phyloP scores from a whole-genome alignment of 1,139 yeast species.

The Nakaseomyces glabratus region DNA sequence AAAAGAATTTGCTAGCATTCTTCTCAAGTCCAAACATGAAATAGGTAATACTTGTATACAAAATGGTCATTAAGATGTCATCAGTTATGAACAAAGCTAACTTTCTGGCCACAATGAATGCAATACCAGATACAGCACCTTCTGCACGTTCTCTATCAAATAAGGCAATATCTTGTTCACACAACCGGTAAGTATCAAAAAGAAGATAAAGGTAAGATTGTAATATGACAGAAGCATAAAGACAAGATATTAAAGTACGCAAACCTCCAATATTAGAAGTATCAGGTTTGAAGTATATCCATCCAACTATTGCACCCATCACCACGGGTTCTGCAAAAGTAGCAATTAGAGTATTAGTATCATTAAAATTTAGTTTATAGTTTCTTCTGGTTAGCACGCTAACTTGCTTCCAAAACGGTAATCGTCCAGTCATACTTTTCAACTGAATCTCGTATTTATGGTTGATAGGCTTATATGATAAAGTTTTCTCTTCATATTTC shows the following conservation, averaged over 20 bases:
- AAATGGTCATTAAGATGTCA: slow-evolving; percentile 55
- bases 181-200: slow-evolving; percentile 66
- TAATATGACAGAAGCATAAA: slow-evolving; percentile 57
- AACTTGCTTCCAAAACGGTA: slow-evolving; percentile 44
- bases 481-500: slow-evolving; percentile 14
- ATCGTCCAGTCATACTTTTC: slow-evolving; percentile 24
- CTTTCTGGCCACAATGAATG: slow-evolving; percentile 61
- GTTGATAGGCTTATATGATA: slow-evolving; percentile 13
- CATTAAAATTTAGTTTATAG: slow-evolving; percentile 48
- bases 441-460: slow-evolving; percentile 13
- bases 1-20: slow-evolving; percentile 45
- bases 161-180: slow-evolving; percentile 56
- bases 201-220: slow-evolving; percentile 62
- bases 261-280: slow-evolving; percentile 52
- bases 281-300: slow-evolving; percentile 66
- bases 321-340: slow-evolving; percentile 47
- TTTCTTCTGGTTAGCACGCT: slow-evolving; percentile 48
- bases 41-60: slow-evolving; percentile 54
- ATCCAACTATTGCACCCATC: slow-evolving; percentile 58
- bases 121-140: slow-evolving; percentile 44
- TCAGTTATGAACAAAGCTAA: slow-evolving; percentile 59
- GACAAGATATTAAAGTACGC: slow-evolving; percentile 51
- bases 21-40: slow-evolving; percentile 70
- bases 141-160: slow-evolving; percentile 72
- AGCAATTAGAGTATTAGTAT: slow-evolving; percentile 46